phyloP scores from a whole-genome alignment of 106 monocot genomes.

The Agapanthus africanus region DNA sequence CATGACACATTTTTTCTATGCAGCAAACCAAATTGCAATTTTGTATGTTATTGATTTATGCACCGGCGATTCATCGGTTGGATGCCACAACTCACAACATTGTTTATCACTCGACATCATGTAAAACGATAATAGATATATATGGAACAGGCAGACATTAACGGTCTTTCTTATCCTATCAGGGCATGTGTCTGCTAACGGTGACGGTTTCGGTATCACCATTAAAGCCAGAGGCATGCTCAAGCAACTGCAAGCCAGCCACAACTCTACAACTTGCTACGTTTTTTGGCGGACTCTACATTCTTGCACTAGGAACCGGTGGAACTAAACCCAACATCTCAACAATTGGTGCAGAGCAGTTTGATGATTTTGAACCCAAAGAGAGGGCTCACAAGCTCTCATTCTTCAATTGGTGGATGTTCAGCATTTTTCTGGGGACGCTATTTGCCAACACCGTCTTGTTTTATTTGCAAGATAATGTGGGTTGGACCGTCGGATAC shows the following conservation, averaged over 20 bases:
- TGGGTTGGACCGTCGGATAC: slow-evolving; percentile 29
- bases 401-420: slow-evolving; percentile 49
- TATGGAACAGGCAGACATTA: neutral
- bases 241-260: slow-evolving; percentile 9
- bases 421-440: slow-evolving; percentile 28
- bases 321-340: slow-evolving; percentile 36
- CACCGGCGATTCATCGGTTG: too few relatives aligned
- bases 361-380: slow-evolving; percentile 27
- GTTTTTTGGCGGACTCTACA: slow-evolving; percentile 26
- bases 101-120: too few relatives aligned
- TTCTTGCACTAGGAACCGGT: slow-evolving; percentile 23
- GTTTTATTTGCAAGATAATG: slow-evolving; percentile 28
- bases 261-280: slow-evolving; percentile 20
- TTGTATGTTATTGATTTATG: too few relatives aligned
- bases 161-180: neutral
- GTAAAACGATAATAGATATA: too few relatives aligned
- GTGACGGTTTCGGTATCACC: slow-evolving; percentile 15
- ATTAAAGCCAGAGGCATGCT: slow-evolving; percentile 23
- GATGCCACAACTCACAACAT: too few relatives aligned
- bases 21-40: too few relatives aligned
- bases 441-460: slow-evolving; percentile 25
- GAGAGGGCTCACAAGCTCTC: slow-evolving; percentile 33
- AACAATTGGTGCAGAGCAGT: slow-evolving; percentile 36
- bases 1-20: too few relatives aligned
- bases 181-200: slow-evolving; percentile 32